phyloP scores from a whole-genome alignment of 2,329 filamentous ascomycete species.

The Aureobasidium subglaciale region DNA sequence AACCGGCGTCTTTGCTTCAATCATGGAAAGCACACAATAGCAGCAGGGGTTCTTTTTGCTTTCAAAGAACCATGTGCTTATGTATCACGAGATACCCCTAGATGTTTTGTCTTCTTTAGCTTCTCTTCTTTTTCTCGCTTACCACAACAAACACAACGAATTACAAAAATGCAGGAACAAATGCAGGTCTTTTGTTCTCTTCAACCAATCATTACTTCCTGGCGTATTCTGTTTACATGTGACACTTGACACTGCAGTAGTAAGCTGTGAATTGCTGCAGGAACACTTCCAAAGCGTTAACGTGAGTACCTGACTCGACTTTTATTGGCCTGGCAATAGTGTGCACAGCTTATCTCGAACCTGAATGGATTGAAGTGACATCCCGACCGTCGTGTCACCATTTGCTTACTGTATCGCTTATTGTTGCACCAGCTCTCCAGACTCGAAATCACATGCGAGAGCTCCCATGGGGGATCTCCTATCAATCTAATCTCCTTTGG shows the following conservation, averaged over 20 bases:
- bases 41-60: background rate
- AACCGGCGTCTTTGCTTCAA: slow-evolving; percentile 3
- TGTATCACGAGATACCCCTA: slow-evolving; percentile 15
- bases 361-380: no score
- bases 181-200: slow-evolving; percentile 9
- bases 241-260: background rate
- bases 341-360: no score
- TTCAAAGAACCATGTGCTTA: background rate
- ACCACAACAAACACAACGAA: background rate
- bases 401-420: no score
- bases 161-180: slow-evolving; percentile 4
- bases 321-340: no score
- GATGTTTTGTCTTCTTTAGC: background rate
- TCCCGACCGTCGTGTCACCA: no score
- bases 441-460: background rate
- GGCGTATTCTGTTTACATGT: background rate
- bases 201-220: background rate
- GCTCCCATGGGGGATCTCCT: background rate
- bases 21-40: background rate
- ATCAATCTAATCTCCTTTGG: background rate
- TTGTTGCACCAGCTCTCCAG: background rate
- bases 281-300: no score
- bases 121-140: background rate
- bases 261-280: no score
- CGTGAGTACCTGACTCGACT: no score